Evolutionary conservation across 2,329 filamentous ascomycete species (phyloP).

Genomic region (Rutstroemia sp.): DNA sequence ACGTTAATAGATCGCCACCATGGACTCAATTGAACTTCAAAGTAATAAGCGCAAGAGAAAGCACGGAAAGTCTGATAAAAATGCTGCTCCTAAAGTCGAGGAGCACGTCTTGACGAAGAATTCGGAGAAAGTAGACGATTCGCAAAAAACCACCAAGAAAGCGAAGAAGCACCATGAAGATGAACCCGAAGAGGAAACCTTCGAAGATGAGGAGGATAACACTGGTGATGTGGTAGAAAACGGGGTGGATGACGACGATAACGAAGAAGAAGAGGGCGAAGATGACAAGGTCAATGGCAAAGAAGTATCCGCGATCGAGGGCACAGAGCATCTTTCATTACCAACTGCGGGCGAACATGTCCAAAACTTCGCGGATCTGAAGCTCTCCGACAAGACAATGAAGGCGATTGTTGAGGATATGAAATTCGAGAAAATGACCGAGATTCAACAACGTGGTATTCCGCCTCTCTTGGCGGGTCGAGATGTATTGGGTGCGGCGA

Average conservation of each 20-base stretch:
- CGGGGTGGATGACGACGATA: slow-evolving; percentile 26
- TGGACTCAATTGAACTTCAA: slow-evolving; percentile 24
- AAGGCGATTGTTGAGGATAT: slow-evolving; percentile 75
- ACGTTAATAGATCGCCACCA: slow-evolving; percentile 5
- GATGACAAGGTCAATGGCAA: slow-evolving; percentile 13
- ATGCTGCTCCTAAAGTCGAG: neutral
- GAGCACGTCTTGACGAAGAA: neutral
- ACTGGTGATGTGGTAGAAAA: slow-evolving; percentile 27
- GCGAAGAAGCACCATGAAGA: slow-evolving; percentile 31
- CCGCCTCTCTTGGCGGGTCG: slow-evolving; percentile 82
- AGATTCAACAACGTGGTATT: slow-evolving; percentile 83
- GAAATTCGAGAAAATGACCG: slow-evolving; percentile 93
- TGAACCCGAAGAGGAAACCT: slow-evolving; percentile 21
- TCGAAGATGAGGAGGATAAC: slow-evolving; percentile 20
- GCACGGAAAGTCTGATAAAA: slow-evolving; percentile 22
- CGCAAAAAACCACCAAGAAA: slow-evolving; percentile 25
- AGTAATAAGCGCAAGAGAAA: slow-evolving; percentile 31
- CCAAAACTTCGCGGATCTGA: slow-evolving; percentile 47
- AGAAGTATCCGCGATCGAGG: slow-evolving; percentile 17
- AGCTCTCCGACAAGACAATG: slow-evolving; percentile 81
- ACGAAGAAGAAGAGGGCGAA: slow-evolving; percentile 13
- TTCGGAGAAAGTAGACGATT: neutral
- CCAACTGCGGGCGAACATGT: slow-evolving; percentile 15
- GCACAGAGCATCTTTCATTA: slow-evolving; percentile 16
- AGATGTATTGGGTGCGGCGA: slow-evolving; percentile 90